These are phyloP conservation scores for Nemania diffusa DNA, from an alignment of 2,329 filamentous ascomycete species.

Conservation along the genomic window DNA sequence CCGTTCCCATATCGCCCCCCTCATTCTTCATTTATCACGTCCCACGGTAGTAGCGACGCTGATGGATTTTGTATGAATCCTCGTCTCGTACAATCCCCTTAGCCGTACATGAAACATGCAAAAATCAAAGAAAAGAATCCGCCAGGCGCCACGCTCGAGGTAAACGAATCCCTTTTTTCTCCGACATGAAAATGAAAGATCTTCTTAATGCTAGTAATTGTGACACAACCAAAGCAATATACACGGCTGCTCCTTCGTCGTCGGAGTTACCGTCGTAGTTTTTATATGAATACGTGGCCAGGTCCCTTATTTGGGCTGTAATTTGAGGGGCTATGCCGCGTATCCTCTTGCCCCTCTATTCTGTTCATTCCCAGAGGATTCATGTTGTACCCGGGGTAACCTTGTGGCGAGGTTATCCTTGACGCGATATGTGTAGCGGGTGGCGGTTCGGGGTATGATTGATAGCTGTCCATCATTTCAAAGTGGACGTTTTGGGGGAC, in stretches of 20 bases:
- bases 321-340: constrained; percentile 36
- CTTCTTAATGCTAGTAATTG: constrained; percentile 11
- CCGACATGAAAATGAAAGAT: constrained; percentile 17
- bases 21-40: constrained; percentile 6
- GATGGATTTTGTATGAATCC: constrained; percentile 5
- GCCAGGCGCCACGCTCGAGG: constrained; percentile 36
- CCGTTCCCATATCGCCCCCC: not conserved
- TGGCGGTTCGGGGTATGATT: constrained; percentile 46
- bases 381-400: constrained; percentile 51
- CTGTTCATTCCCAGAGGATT: constrained; percentile 68
- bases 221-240: constrained; percentile 23
- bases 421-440: constrained; percentile 34
- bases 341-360: constrained; percentile 53
- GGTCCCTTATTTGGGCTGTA: constrained; percentile 39
- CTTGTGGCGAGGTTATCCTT: constrained; percentile 14
- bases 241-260: constrained; percentile 25
- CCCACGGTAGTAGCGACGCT: constrained; percentile 11
- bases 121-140: constrained; percentile 17
- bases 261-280: constrained; percentile 11
- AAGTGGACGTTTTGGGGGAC: constrained; percentile 58
- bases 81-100: constrained; percentile 16
- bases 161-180: constrained; percentile 21
- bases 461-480: constrained; percentile 57
- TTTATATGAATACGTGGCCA: constrained; percentile 45
- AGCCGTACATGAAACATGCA: constrained; percentile 15